Percentiles rank a stretch among this genome's conserved stretches.
phyloP scores from a whole-genome alignment of 305 asterid species.

The Fraxinus sp. region DNA sequence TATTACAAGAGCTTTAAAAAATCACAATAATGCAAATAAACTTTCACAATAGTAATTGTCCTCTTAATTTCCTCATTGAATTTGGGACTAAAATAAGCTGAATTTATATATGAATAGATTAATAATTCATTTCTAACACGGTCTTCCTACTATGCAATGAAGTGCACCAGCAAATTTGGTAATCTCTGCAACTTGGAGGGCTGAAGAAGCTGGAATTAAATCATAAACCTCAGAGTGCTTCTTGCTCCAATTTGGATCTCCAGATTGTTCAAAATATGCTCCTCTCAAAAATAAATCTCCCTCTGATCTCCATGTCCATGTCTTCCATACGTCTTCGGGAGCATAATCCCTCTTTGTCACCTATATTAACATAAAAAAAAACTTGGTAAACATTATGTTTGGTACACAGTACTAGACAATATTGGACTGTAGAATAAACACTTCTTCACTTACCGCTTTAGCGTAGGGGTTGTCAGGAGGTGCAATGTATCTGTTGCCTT shows the following conservation, averaged over 20 bases:
- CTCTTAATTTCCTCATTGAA: neutral
- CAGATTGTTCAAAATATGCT: slow-evolving; percentile 41
- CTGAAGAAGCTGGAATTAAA: slow-evolving; percentile 28
- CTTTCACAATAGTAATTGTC: neutral
- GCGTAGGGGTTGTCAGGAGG: slow-evolving; percentile 21
- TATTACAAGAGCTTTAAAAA: neutral
- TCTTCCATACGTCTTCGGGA: slow-evolving; percentile 31
- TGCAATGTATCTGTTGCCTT: slow-evolving; percentile 51
- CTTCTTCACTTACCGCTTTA: slow-evolving; percentile 23
- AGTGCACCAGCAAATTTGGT: slow-evolving; percentile 38
- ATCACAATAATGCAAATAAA: neutral
- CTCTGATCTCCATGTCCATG: slow-evolving; percentile 45
- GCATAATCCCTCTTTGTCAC: slow-evolving; percentile 43
- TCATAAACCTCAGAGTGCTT: slow-evolving; percentile 25
- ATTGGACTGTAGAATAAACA: neutral
- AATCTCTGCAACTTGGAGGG: slow-evolving; percentile 28
- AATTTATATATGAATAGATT: neutral
- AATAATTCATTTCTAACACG: slow-evolving; percentile 22
- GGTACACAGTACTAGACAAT: neutral
- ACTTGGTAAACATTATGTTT: neutral
- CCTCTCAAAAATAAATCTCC: slow-evolving; percentile 36
- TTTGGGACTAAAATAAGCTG: slow-evolving; percentile 1
- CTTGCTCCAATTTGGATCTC: slow-evolving; percentile 34
- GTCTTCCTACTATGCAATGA: slow-evolving; percentile 25
- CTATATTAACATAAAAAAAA: slow-evolving; percentile 18